Percentiles rank a stretch among this genome's conserved stretches.
Conservation (phyloP, 2,329 filamentous ascomycete species). For the Cytospora paraplurivora region DNA sequence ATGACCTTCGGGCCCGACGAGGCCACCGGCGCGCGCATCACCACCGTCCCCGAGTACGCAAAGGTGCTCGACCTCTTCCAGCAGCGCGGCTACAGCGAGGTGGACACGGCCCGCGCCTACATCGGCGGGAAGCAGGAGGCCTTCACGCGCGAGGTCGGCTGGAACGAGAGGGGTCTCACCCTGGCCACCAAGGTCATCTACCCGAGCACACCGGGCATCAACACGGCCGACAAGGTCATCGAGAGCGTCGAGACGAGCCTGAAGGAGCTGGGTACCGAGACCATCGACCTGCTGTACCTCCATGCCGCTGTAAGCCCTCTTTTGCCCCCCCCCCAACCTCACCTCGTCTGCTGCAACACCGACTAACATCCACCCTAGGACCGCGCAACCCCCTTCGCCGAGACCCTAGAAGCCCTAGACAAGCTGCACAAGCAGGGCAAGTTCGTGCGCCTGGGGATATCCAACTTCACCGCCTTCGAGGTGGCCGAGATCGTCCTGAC, state of each 20-base stretch:
- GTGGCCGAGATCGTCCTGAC: conserved; percentile 82
- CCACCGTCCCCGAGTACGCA: conserved; percentile 59
- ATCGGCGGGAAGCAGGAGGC: conserved; percentile 69
- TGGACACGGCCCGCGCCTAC: conserved; percentile 73
- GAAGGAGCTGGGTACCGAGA: conserved; percentile 71
- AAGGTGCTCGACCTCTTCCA: conserved; percentile 68
- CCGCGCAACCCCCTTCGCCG: conserved; percentile 71
- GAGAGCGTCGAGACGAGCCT: conserved; percentile 68
- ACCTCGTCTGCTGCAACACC: no score
- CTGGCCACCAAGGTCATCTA: conserved; percentile 70
- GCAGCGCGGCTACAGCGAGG: conserved; percentile 67
- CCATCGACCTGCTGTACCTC: conserved; percentile 74
- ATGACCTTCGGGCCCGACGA: conserved; percentile 71
- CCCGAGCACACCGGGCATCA: conserved; percentile 58
- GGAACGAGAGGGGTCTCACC: conserved; percentile 68
- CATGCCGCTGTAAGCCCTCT: conserved; percentile 58
- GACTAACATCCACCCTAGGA: conserved; percentile 38
- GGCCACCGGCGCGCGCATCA: conserved; percentile 62
- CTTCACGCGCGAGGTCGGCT: conserved; percentile 66
- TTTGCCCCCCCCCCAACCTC: not conserved
- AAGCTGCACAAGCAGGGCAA: conserved; percentile 84
- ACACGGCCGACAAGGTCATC: conserved; percentile 65
- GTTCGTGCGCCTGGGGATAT: conserved; percentile 77
- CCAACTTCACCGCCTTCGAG: conserved; percentile 85
- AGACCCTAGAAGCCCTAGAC: conserved; percentile 77